These are phyloP conservation scores for Reticulascus tulasneorum DNA, from an alignment of 2,329 filamentous ascomycete species.

Conservation along the genomic window DNA sequence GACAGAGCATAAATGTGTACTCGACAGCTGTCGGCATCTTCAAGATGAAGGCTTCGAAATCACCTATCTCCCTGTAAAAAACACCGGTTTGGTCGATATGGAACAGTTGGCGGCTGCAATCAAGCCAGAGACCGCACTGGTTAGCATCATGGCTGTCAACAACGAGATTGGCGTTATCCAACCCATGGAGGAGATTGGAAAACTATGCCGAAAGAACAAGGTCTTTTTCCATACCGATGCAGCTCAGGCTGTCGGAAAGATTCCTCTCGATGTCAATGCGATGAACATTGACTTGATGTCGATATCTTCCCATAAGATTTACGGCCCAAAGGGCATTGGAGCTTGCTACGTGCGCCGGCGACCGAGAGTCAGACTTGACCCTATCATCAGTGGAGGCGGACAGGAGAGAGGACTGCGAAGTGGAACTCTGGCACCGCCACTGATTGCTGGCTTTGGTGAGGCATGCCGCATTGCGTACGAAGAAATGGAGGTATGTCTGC, in stretches of 20 bases:
- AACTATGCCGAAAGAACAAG: slow-evolving; percentile 85
- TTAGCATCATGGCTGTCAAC: slow-evolving; percentile 98
- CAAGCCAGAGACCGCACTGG: slow-evolving; percentile 81
- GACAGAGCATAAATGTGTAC: slow-evolving; percentile 97
- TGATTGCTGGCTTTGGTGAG: slow-evolving; percentile 91
- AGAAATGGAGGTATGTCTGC: slow-evolving; percentile 76
- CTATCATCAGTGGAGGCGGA: slow-evolving; percentile 92
- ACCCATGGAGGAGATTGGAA: slow-evolving; percentile 88
- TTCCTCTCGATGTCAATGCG: slow-evolving; percentile 91
- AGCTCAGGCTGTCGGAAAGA: slow-evolving; percentile 98
- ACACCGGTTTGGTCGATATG: slow-evolving; percentile 80
- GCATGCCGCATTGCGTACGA: slow-evolving; percentile 87
- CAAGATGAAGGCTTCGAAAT: slow-evolving; percentile 96
- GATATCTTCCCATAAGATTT: slow-evolving; percentile 97
- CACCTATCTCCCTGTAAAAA: slow-evolving; percentile 91
- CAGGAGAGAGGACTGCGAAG: slow-evolving; percentile 94
- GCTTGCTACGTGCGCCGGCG: slow-evolving; percentile 93
- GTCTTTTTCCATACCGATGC: slow-evolving; percentile 97
- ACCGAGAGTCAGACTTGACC: slow-evolving; percentile 89
- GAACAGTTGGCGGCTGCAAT: slow-evolving; percentile 84
- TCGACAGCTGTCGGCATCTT: slow-evolving; percentile 94
- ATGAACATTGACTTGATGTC: slow-evolving; percentile 99
- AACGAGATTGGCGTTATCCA: slow-evolving; percentile 99
- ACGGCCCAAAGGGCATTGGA: slow-evolving; percentile 94
- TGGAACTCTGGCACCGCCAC: slow-evolving; percentile 83